phyloP scores from a whole-genome alignment of 768 basidiomycete genomes.

The Artomyces pyxidatus region DNA sequence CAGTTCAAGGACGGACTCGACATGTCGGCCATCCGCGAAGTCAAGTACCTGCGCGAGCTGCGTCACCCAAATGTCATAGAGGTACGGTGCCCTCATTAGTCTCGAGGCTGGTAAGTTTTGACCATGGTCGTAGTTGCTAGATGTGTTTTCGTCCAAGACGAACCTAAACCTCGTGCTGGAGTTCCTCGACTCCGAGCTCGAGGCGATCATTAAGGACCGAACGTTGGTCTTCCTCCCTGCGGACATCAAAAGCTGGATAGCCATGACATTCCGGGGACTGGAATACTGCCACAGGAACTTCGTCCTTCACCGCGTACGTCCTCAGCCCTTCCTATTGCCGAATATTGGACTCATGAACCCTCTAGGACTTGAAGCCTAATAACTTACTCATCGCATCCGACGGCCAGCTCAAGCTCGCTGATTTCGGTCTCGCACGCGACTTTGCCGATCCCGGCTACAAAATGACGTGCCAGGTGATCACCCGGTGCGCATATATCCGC shows the following conservation, averaged over 20 bases:
- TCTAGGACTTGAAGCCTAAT: constrained; percentile 95
- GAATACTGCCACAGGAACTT: constrained; percentile 97
- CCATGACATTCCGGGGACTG: constrained; percentile 95
- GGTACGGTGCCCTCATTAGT: constrained; percentile 32
- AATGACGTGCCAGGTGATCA: constrained; percentile 99
- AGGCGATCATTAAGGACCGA: constrained; percentile 93
- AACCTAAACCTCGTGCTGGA: constrained; percentile 97
- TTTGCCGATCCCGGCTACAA: constrained; percentile 91
- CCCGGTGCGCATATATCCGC: constrained; percentile 51
- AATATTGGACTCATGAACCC: too few species aligned
- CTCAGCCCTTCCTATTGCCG: too few species aligned
- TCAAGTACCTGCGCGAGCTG: constrained; percentile 92
- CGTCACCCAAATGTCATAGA: constrained; percentile 94
- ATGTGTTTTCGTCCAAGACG: constrained; percentile 93
- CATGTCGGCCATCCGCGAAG: constrained; percentile 98
- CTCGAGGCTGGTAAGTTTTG: background rate
- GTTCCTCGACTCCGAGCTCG: constrained; percentile 92
- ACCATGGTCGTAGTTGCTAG: constrained; percentile 62
- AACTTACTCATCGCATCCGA: constrained; percentile 90
- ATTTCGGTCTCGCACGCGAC: constrained; percentile 97
- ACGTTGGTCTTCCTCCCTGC: constrained; percentile 87
- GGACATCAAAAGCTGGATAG: constrained; percentile 98
- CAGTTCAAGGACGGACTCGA: constrained; percentile 97
- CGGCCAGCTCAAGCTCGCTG: constrained; percentile 92
- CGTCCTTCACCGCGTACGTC: constrained; percentile 80